phyloP scores from a whole-genome alignment of 2,329 filamentous ascomycete species.

The Arthrobotrys iridis region DNA sequence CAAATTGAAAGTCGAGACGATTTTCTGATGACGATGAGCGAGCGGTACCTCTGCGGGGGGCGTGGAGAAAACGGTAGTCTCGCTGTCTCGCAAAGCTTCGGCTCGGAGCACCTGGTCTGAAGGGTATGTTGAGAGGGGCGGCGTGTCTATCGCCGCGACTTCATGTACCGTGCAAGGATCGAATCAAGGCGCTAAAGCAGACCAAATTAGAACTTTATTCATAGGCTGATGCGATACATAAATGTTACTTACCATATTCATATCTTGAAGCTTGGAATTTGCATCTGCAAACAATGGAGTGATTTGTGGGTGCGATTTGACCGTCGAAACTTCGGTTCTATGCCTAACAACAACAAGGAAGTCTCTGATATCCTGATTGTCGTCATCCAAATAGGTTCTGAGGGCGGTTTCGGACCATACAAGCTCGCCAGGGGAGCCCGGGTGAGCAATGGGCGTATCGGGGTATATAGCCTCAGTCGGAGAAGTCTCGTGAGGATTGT shows the following conservation, averaged over 20 bases:
- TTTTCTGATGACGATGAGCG: background rate
- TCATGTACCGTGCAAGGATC: slow-evolving; percentile 50
- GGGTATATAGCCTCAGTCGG: slow-evolving; percentile 60
- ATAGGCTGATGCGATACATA: background rate
- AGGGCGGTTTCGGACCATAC: slow-evolving; percentile 89
- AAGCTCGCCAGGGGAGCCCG: slow-evolving; percentile 69
- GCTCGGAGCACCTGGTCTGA: background rate
- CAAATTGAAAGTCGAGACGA: background rate
- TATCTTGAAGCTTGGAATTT: slow-evolving; percentile 83
- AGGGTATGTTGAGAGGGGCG: background rate
- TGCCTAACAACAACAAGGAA: slow-evolving; percentile 92
- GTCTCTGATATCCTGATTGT: slow-evolving; percentile 83
- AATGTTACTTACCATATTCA: slow-evolving; percentile 73
- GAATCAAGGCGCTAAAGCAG: slow-evolving; percentile 49
- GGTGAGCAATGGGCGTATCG: slow-evolving; percentile 68
- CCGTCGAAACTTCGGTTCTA: slow-evolving; percentile 82
- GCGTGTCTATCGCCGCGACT: slow-evolving; percentile 50
- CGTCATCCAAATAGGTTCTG: slow-evolving; percentile 88
- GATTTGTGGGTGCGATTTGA: slow-evolving; percentile 84
- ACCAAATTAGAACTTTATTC: background rate
- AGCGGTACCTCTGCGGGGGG: background rate
- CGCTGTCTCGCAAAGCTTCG: background rate
- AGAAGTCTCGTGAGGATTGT: slow-evolving; percentile 56
- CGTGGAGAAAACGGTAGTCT: slow-evolving; percentile 4
- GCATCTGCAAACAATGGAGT: slow-evolving; percentile 84